Evolutionary conservation across 768 basidiomycete genomes (phyloP).

Genomic region (Phlebiopsis flavidoalba): DNA sequence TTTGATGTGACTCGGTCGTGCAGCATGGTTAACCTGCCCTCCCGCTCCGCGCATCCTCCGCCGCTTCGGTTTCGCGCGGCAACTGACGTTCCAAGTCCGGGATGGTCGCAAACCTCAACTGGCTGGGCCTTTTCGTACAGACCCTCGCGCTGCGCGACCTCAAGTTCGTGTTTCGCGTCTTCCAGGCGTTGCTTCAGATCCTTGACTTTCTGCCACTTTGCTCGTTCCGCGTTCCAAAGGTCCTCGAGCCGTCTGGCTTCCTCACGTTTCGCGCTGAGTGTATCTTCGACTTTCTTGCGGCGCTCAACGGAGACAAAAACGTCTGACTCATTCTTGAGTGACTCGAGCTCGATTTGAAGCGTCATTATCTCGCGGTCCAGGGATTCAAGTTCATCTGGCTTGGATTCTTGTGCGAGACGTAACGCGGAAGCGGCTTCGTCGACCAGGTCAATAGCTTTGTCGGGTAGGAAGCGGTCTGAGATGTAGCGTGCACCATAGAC

Average conservation of each 20-base stretch:
- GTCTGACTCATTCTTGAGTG: constrained; percentile 83
- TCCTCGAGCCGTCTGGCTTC: constrained; percentile 57
- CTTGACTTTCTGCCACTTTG: constrained; percentile 64
- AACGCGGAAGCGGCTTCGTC: constrained; percentile 91
- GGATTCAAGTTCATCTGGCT: constrained; percentile 79
- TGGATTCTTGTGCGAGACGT: constrained; percentile 82
- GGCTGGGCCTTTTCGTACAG: constrained; percentile 78
- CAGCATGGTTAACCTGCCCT: constrained; percentile 58
- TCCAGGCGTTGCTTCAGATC: constrained; percentile 71
- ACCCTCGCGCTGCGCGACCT: constrained; percentile 87
- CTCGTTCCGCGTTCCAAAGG: constrained; percentile 75
- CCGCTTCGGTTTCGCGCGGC: constrained; percentile 43
- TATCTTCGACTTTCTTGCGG: constrained; percentile 56
- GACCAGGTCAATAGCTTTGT: constrained; percentile 88
- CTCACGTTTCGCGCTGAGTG: constrained; percentile 54
- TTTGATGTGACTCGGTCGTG: constrained; percentile 86
- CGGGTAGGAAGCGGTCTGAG: constrained; percentile 82
- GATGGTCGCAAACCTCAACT: constrained; percentile 80
- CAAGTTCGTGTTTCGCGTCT: constrained; percentile 79
- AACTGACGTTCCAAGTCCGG: constrained; percentile 74
- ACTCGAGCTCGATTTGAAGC: constrained; percentile 85
- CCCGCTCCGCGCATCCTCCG: constrained; percentile 32
- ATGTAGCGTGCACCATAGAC: constrained; percentile 83
- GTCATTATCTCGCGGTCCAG: constrained; percentile 83
- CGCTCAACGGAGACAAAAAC: constrained; percentile 77